Evolutionary conservation across 2,329 filamentous ascomycete species (phyloP), one percentile per base, ranked within the genome.

Genomic region (Thielaviopsis euricoi): DNA sequence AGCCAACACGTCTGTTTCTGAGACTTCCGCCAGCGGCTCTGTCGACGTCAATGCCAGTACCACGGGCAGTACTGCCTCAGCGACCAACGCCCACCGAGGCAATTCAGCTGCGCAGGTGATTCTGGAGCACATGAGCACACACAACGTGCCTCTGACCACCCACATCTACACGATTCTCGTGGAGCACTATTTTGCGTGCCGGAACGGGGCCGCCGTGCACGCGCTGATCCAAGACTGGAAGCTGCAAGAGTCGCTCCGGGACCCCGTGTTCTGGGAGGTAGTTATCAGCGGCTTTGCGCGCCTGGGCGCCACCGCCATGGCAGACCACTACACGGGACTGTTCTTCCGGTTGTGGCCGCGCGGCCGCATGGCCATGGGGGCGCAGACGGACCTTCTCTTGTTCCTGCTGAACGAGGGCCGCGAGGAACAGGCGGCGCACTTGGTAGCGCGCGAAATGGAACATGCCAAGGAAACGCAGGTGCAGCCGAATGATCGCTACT

Each of bases 131-230:
- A 85, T 93, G 76, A 70, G 71, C 55, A 63, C 65, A 6, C 70
- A 73, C 23, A 76, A 76, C 21, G 65, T 84, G 50, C 66, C 74
- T 53, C 74, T 81, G 1, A 79, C 78, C 3, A 69, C 80, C 1
- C 78, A 88, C 63, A 86, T 89, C 65, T 86, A 86, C 71, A 90
- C 86, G 23, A 86, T 84, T 64, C 76, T 93, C 21, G 72, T 86
- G 52, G 78, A 83, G 52, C 75, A 85, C 66, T 84, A 83, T 66
- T 85, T 90, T 66, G 65, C 73, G 9, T 75, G 74, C 55, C 61
- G 70, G 1, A 75, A 86, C 63, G 70, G 86, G 29, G 68, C 70
- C 1, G 77, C 79, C 15, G 76, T 87, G n/a, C 76, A 80, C 43
- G 66, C 68, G 0, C 71, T 90, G 3, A 79, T 88, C 21, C 70